These are phyloP conservation scores for Sarcodon aspratus DNA, from an alignment of 768 basidiomycete genomes.

Conservation along the genomic window DNA sequence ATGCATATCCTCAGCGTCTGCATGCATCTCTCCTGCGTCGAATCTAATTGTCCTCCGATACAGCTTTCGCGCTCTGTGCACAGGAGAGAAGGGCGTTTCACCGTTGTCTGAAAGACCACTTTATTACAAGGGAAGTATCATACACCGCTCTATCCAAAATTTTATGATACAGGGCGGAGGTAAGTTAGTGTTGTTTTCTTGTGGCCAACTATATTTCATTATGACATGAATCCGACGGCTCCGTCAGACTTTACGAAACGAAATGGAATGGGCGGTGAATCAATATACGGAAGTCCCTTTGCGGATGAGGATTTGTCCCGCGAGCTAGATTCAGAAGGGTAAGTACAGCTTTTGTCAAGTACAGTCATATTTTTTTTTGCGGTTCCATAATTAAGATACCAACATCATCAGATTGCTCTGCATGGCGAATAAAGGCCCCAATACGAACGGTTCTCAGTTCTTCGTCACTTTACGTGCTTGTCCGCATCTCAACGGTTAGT, in stretches of 20 bases:
- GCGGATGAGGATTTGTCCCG: conserved; percentile 64
- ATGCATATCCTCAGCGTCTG: conserved; percentile 8
- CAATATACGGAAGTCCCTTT: conserved; percentile 69
- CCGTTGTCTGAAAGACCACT: conserved; percentile 51
- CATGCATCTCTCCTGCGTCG: not conserved
- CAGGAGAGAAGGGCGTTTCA: conserved; percentile 75
- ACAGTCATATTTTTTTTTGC: too few species aligned
- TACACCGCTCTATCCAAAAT: conserved; percentile 69
- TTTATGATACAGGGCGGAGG: conserved; percentile 82
- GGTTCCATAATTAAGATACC: not conserved
- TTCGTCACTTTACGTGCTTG: conserved; percentile 75
- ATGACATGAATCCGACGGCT: not conserved
- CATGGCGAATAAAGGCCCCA: conserved; percentile 82
- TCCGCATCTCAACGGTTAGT: conserved; percentile 60
- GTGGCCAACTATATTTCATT: not conserved
- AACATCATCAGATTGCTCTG: conserved; percentile 45
- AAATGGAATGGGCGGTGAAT: conserved; percentile 75
- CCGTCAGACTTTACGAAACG: conserved; percentile 64
- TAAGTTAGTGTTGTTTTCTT: conserved; percentile 15
- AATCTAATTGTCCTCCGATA: conserved; percentile 1
- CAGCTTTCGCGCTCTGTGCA: conserved; percentile 81
- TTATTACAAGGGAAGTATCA: conserved; percentile 70
- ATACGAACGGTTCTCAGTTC: conserved; percentile 83
- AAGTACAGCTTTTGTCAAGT: conserved; percentile 8
- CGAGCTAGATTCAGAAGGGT: conserved; percentile 56